Base-by-base conservation (phyloP, 164 flowering plant genomes). In the Paratinospora sagittata region DNA sequence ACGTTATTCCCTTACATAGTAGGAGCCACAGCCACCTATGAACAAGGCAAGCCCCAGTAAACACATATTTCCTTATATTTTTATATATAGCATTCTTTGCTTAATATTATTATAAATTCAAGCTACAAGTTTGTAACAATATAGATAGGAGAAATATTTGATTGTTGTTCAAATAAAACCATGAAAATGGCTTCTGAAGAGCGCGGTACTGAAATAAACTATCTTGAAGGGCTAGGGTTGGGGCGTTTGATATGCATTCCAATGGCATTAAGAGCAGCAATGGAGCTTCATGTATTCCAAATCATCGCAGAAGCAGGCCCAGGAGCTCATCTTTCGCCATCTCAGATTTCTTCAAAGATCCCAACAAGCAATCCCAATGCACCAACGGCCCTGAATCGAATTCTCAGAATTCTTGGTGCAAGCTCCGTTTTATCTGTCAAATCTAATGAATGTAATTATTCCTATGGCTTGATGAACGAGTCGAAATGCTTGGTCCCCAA, bases 301-400 rank as follows among this genome's bases (percentile, higher is more conserved):
- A 68, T 76, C 64, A 71, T 76, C 26, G 47, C 68, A 23, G 21
- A 36, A 8, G 74, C 68, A 11, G 78, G 78, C 2, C 58, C 72
- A 5, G 41, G 26, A 0, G 71, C 75, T 1, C 63, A 24, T 8
- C 65, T 70, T 17, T 60, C 72, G 3, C 8, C 72, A 37, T 33
- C 65, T 24, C 24, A 70, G 0, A 14, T 76, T 0, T 72, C 39
- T 6, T 26, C 75, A n/a, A 45, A 71, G 9, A 67, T 76, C 10
- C 72, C 68, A 10, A 72, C 74, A 8, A 45, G 27, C 11, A 76
- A 68, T 23, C 65, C 74, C 33, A 52, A 49, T 26, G 74, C 75
- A 2, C 27, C 71, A 0, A 27, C 61, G 23, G 27, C 66, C 36
- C 43, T 76, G n/a, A 69, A 76, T 0, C 71, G 78, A 7, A 76